Evolutionary conservation across 352 stramenopile species (phyloP).

Genomic region (Globisporangium canariense): DNA sequence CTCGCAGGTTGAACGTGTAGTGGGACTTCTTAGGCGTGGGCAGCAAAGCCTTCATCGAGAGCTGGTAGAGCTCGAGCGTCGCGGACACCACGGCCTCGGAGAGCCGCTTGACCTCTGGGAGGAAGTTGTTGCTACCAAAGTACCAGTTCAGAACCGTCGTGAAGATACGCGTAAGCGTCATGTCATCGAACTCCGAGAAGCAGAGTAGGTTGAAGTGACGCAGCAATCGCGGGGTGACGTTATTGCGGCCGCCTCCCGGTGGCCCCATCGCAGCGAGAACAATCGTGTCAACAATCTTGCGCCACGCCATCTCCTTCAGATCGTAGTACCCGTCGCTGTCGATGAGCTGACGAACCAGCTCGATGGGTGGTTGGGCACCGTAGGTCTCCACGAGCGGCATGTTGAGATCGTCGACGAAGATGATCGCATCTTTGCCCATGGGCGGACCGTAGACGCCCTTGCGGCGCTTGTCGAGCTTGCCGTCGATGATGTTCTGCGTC

Average conservation of each 20-base stretch:
- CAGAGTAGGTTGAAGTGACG: constrained; percentile 93
- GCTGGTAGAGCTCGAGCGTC: constrained; percentile 91
- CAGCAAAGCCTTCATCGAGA: constrained; percentile 79
- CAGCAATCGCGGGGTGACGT: constrained; percentile 88
- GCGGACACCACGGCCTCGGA: constrained; percentile 81
- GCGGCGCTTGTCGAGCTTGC: constrained; percentile 92
- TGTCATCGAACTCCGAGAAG: constrained; percentile 93
- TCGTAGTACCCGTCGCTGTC: constrained; percentile 92
- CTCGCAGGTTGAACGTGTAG: constrained; percentile 95
- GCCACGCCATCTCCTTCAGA: constrained; percentile 92
- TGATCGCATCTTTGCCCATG: constrained; percentile 77
- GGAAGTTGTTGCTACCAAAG: constrained; percentile 64
- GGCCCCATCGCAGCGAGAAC: constrained; percentile 91
- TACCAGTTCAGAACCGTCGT: constrained; percentile 89
- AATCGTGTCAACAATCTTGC: constrained; percentile 89
- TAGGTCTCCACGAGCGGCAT: constrained; percentile 95
- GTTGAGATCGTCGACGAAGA: constrained; percentile 95
- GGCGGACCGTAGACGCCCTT: constrained; percentile 91
- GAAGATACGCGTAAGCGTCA: constrained; percentile 92
- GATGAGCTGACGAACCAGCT: constrained; percentile 90
- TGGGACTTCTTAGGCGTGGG: constrained; percentile 94
- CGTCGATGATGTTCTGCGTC: constrained; percentile 95
- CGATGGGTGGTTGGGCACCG: constrained; percentile 90
- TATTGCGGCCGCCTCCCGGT: constrained; percentile 87
- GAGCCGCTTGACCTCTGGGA: constrained; percentile 66